These are phyloP conservation scores for Colletotrichum scovillei DNA, from an alignment of 2,329 filamentous ascomycete species.

Conservation along the genomic window DNA sequence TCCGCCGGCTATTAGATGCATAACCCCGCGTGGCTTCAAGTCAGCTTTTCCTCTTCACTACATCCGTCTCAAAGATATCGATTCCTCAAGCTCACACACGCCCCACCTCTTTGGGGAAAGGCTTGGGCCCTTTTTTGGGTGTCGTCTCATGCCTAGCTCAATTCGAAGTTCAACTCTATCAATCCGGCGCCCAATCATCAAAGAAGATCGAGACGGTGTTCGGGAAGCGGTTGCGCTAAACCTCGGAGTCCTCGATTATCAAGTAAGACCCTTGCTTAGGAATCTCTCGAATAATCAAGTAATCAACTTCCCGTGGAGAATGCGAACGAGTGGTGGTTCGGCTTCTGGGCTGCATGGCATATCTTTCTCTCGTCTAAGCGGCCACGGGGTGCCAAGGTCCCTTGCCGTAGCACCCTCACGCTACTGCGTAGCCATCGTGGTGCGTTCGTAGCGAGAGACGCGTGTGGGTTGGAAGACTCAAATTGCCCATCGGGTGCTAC, in stretches of 20 bases:
- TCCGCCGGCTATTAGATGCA: background rate
- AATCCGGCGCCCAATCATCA: conserved; percentile 25
- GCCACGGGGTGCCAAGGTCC: background rate
- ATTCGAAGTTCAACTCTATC: background rate
- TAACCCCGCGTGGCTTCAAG: conserved; percentile 19
- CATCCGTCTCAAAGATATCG: background rate
- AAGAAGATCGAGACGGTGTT: conserved; percentile 15
- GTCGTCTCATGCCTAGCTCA: conserved; percentile 23
- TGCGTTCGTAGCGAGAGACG: background rate
- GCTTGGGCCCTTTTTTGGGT: conserved; percentile 11
- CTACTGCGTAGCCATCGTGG: conserved; percentile 6
- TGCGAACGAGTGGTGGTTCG: background rate
- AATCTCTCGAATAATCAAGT: conserved; percentile 5
- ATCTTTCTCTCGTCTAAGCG: background rate
- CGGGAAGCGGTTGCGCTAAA: background rate
- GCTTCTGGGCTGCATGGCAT: background rate
- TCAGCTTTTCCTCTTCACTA: background rate
- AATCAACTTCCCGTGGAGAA: conserved; percentile 4
- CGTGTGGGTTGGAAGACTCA: conserved; percentile 12
- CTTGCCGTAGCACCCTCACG: conserved; percentile 4
- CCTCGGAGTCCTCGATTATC: background rate
- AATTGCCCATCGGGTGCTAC: conserved; percentile 15
- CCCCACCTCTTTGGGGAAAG: background rate
- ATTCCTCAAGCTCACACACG: background rate
- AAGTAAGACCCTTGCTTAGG: conserved; percentile 17